A percentile compares a stretch with the other conserved stretches of the same genome.
phyloP scores from a whole-genome alignment of 208 protist genomes.

The Crithidia acanthocephali region DNA sequence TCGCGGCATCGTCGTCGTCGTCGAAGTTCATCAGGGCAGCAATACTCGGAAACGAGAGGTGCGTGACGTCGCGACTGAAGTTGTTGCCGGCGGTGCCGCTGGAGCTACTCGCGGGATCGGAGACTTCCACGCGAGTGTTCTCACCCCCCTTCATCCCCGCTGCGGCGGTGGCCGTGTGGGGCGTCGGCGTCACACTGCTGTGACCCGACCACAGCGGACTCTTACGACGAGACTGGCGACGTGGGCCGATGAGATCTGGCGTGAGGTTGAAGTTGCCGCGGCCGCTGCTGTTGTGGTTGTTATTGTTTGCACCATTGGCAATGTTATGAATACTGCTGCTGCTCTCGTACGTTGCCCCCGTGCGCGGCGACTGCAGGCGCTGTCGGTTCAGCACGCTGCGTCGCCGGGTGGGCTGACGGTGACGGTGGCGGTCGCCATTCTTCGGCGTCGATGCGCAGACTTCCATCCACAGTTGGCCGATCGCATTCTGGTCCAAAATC shows the following conservation, averaged over 20 bases:
- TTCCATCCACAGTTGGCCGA: constrained; percentile 15
- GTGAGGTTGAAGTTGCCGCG: background rate
- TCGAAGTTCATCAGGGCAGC: constrained; percentile 3
- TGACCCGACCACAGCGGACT: constrained; percentile 10
- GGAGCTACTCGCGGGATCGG: background rate
- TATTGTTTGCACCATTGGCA: no score
- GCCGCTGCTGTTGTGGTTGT: background rate
- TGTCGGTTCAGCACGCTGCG: background rate
- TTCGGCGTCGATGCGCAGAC: constrained; percentile 16
- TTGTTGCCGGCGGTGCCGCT: background rate
- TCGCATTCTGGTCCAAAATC: constrained; percentile 4
- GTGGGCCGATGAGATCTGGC: background rate
- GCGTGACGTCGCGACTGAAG: background rate
- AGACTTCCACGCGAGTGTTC: background rate
- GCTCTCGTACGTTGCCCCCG: background rate
- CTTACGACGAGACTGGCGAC: background rate
- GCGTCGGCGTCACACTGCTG: background rate
- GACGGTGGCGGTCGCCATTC: background rate
- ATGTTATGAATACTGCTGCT: no score
- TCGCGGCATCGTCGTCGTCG: background rate
- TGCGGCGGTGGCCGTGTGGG: background rate
- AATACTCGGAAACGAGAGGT: constrained; percentile 14
- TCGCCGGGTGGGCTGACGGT: background rate
- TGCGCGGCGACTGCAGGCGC: background rate
- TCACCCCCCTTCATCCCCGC: background rate